Base-by-base conservation (phyloP, 2,329 filamentous ascomycete genomes). In the Mollisia scopiformis region DNA sequence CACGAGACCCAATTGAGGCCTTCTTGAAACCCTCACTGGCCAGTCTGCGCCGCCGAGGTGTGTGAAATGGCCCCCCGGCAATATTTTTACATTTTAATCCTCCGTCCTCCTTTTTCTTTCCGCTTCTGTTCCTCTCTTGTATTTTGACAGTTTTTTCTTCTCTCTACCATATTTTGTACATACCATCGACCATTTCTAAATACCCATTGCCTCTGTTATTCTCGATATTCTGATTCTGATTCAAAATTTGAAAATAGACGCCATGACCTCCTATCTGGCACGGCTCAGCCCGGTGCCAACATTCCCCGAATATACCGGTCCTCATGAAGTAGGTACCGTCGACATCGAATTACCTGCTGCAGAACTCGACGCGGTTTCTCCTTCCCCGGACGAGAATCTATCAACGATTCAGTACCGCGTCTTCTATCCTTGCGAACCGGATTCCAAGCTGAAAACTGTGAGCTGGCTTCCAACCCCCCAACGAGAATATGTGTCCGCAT, bases 391-490 rank as follows among this genome's bases (percentile, higher is more conserved):
- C 7, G 82, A 85, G 5, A 75, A 76, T 58, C 86, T 93, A 49
- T 79, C 86, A 21, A 96, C 92, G 0, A 81, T 96, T 27, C 88
- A 90, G 59, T 95, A 92, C 74, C 86, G 92, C 64, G 81, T 96
- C 60, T 96, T 91, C 77, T 96, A 96, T 73, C 92, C 92, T 1
- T 88, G 88, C 23, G 77, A 79, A 1, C 72, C 79, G 4, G 78
- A 80, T 23, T 46, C 64, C 27, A 71, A 72, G 53, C 79, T 83
- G 2, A 75, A 55, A 80, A 84, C 69, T 68, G 88, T 92, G 58
- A 84, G 83, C 68, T 96, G 92, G 92, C 82, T 96, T 55, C 91
- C 91, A 0, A 81, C 83, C 8, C 92, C 92, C 0, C 92, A 96
- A 74, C 79, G 89, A 51, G 86, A 87, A 41, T 89, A 92, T 71